These are phyloP conservation scores for Pseudoperonospora humuli DNA, from an alignment of 352 stramenopile species.

Conservation along the genomic window DNA sequence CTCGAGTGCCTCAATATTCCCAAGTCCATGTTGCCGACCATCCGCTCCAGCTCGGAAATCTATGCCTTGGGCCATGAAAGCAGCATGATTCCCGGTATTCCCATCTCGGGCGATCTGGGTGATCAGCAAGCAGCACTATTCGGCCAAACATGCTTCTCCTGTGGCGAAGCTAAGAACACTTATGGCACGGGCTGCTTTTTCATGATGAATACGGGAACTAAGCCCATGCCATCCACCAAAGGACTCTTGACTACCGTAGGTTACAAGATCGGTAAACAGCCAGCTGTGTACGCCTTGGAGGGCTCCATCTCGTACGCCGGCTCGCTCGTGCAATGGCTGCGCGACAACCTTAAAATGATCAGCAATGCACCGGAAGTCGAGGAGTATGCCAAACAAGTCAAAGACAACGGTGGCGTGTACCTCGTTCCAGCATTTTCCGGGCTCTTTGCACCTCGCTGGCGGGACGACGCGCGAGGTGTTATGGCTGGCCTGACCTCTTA, in stretches of 20 bases:
- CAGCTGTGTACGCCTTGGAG: slow-evolving; percentile 95
- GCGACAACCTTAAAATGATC: slow-evolving; percentile 97
- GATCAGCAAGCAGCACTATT: slow-evolving; percentile 97
- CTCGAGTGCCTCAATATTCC: slow-evolving; percentile 83
- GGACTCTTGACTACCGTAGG: slow-evolving; percentile 93
- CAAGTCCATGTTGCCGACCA: slow-evolving; percentile 84
- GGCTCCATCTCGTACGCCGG: slow-evolving; percentile 94
- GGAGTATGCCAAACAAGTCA: slow-evolving; percentile 74
- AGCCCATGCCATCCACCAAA: slow-evolving; percentile 81
- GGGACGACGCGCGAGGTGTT: slow-evolving; percentile 92
- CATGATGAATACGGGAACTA: slow-evolving; percentile 97
- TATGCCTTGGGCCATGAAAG: slow-evolving; percentile 58
- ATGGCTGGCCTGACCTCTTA: slow-evolving; percentile 95
- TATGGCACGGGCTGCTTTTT: slow-evolving; percentile 99
- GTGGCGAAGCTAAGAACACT: slow-evolving; percentile 96
- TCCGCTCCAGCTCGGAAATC: slow-evolving; percentile 87
- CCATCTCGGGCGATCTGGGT: slow-evolving; percentile 91
- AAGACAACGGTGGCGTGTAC: slow-evolving; percentile 95
- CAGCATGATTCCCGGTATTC: slow-evolving; percentile 77
- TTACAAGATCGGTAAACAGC: slow-evolving; percentile 74
- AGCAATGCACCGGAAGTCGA: slow-evolving; percentile 83
- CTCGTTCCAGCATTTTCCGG: slow-evolving; percentile 97
- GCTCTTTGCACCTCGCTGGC: slow-evolving; percentile 96
- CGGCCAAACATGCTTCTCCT: slow-evolving; percentile 93
- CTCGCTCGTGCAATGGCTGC: slow-evolving; percentile 96